Evolutionary conservation across 768 basidiomycete genomes (phyloP).

Genomic region (Glaciozyma antarctica): DNA sequence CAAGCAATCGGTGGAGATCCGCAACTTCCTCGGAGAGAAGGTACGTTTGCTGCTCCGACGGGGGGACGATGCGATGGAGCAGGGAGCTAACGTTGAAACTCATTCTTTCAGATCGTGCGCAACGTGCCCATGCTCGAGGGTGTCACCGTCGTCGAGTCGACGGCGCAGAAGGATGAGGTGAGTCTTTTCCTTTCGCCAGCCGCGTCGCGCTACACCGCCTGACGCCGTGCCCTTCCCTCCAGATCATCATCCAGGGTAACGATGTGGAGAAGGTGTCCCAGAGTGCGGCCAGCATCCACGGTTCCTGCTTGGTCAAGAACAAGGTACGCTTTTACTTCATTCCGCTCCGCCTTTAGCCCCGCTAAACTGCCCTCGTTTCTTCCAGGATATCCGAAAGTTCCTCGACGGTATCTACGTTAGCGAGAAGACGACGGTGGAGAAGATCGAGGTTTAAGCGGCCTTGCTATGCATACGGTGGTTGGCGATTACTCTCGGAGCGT

Average conservation of each 20-base stretch:
- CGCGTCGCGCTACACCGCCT: constrained; percentile 31
- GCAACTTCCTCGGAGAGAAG: constrained; percentile 93
- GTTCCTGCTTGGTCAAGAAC: constrained; percentile 91
- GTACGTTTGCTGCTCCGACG: constrained; percentile 41
- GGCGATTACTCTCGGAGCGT: no score
- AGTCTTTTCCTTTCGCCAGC: constrained; percentile 1
- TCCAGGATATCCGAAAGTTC: constrained; percentile 3
- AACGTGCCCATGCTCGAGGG: constrained; percentile 86
- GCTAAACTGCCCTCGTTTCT: neutral
- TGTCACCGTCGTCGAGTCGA: constrained; percentile 73
- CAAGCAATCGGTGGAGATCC: constrained; percentile 69
- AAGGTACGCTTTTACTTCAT: constrained; percentile 76
- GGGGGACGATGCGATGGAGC: neutral
- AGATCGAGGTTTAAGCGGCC: neutral
- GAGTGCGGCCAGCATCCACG: constrained; percentile 97
- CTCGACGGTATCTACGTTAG: constrained; percentile 38
- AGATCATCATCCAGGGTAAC: constrained; percentile 70
- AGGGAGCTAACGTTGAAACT: constrained; percentile 45
- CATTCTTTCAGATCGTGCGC: constrained; percentile 73
- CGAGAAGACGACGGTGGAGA: neutral
- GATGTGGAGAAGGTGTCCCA: constrained; percentile 97
- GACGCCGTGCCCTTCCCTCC: constrained; percentile 38
- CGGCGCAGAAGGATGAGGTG: constrained; percentile 79
- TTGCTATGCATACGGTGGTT: neutral
- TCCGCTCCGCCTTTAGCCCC: neutral